A percentile compares a stretch with the other conserved stretches of the same genome.
Conservation (phyloP, 2,329 filamentous ascomycete species). For the Pseudocercospora pini-densiflorae region DNA sequence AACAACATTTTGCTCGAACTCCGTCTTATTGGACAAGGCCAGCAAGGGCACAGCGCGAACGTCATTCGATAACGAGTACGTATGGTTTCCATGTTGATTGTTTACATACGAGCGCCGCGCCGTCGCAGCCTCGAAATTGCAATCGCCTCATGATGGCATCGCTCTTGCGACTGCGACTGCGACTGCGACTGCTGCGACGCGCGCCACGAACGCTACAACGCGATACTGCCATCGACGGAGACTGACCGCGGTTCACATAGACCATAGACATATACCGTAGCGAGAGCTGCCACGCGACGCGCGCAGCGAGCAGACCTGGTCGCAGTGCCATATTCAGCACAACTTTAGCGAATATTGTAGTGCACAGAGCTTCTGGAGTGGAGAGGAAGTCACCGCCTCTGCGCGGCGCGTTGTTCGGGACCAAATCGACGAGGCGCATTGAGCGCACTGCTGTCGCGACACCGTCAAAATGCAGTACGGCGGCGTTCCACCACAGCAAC, state of each 20-base stretch:
- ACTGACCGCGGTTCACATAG: constrained; percentile 11
- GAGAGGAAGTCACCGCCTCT: constrained; percentile 13
- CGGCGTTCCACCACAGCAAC: constrained; percentile 33
- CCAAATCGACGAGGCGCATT: constrained; percentile 14
- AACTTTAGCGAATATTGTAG: background rate
- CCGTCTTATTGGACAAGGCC: constrained; percentile 10
- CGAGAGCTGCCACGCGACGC: constrained; percentile 15
- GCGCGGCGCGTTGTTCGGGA: constrained; percentile 14
- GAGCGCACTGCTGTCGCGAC: constrained; percentile 21
- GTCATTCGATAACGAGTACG: constrained; percentile 21
- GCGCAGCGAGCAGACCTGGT: constrained; percentile 4
- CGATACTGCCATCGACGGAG: constrained; percentile 3
- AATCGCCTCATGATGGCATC: constrained; percentile 9
- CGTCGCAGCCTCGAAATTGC: constrained; percentile 3
- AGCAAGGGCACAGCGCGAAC: constrained; percentile 20
- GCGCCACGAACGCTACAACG: background rate
- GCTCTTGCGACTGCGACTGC: constrained; percentile 1
- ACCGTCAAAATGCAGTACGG: constrained; percentile 37
- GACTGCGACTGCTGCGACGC: background rate
- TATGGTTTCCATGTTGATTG: constrained; percentile 21
- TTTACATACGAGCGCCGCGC: constrained; percentile 17
- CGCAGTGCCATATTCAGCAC: background rate
- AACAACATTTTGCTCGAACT: constrained; percentile 10
- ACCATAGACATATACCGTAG: constrained; percentile 1
- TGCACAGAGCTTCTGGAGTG: background rate